Evolutionary conservation across 768 basidiomycete genomes (phyloP).

Genomic region (Mycena crocata): DNA sequence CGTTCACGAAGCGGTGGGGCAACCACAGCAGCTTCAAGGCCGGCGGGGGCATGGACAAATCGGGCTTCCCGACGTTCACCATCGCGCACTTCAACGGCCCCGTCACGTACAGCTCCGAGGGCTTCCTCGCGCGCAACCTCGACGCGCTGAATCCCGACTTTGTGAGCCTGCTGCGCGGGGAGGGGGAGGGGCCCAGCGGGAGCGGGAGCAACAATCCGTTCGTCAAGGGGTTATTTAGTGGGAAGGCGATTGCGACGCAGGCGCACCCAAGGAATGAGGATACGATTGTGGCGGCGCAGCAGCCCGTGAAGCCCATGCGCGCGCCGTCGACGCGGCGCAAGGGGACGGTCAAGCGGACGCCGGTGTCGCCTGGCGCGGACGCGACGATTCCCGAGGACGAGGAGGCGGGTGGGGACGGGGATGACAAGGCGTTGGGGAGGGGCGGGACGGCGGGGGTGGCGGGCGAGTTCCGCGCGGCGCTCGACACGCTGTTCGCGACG

Average conservation of each 20-base stretch:
- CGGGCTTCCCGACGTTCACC: constrained; percentile 88
- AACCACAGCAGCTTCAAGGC: constrained; percentile 94
- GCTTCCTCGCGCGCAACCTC: constrained; percentile 89
- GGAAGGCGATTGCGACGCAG: constrained; percentile 90
- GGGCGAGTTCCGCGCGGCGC: constrained; percentile 87
- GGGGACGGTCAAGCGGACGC: constrained; percentile 72
- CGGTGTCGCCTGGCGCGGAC: constrained; percentile 56
- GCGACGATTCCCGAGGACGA: constrained; percentile 66
- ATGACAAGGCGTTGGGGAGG: constrained; percentile 41
- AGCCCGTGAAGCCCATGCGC: constrained; percentile 94
- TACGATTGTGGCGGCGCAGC: constrained; percentile 94
- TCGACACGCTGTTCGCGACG: constrained; percentile 89
- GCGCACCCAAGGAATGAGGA: constrained; percentile 94
- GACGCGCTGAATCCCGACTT: constrained; percentile 95
- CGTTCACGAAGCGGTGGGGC: constrained; percentile 93
- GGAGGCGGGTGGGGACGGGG: constrained; percentile 56
- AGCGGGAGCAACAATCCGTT: constrained; percentile 89
- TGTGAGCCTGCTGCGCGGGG: constrained; percentile 86
- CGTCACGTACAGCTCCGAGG: constrained; percentile 91
- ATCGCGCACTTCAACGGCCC: constrained; percentile 93
- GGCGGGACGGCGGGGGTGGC: constrained; percentile 60
- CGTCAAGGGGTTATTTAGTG: constrained; percentile 89
- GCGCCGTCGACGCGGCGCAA: constrained; percentile 91
- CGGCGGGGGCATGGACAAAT: constrained; percentile 72
- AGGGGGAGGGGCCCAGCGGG: constrained; percentile 60